Conservation (phyloP, 2,329 filamentous ascomycete genomes). For the Xylaria sp. region DNA sequence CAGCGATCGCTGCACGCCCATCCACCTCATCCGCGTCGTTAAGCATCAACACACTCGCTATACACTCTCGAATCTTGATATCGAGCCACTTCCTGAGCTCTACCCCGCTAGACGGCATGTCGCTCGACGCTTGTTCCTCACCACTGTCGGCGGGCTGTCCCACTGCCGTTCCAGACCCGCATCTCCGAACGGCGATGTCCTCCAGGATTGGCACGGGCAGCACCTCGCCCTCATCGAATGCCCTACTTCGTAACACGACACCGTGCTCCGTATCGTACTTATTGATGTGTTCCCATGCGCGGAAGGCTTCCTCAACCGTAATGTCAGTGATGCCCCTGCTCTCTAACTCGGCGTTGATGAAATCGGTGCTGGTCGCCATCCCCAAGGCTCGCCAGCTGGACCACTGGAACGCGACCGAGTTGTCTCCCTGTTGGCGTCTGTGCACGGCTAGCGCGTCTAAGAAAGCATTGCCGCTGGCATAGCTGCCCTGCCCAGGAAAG, state of each 20-base stretch:
- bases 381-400: slow-evolving; percentile 50
- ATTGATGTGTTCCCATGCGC: slow-evolving; percentile 47
- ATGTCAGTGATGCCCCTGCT: slow-evolving; percentile 51
- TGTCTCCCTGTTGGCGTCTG: slow-evolving; percentile 44
- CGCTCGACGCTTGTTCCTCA: slow-evolving; percentile 13
- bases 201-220: slow-evolving; percentile 36
- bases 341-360: slow-evolving; percentile 48
- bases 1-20: slow-evolving; percentile 41
- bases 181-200: slow-evolving; percentile 35
- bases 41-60: slow-evolving; percentile 44
- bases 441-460: slow-evolving; percentile 41
- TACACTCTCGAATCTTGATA: slow-evolving; percentile 41
- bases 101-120: slow-evolving; percentile 19
- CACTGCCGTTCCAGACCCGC: not conserved
- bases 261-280: slow-evolving; percentile 46
- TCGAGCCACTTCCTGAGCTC: slow-evolving; percentile 42
- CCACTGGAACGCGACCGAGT: slow-evolving; percentile 49
- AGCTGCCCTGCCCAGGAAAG: slow-evolving; percentile 39
- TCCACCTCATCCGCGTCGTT: slow-evolving; percentile 43
- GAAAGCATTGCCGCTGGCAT: slow-evolving; percentile 42
- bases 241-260: slow-evolving; percentile 44
- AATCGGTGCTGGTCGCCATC: slow-evolving; percentile 44
- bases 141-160: not conserved
- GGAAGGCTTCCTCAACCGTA: slow-evolving; percentile 48
- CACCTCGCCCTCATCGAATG: slow-evolving; percentile 42